These are phyloP conservation scores for Solanum bukasovii DNA, from an alignment of 257 asterid genomes.

Conservation along the genomic window DNA sequence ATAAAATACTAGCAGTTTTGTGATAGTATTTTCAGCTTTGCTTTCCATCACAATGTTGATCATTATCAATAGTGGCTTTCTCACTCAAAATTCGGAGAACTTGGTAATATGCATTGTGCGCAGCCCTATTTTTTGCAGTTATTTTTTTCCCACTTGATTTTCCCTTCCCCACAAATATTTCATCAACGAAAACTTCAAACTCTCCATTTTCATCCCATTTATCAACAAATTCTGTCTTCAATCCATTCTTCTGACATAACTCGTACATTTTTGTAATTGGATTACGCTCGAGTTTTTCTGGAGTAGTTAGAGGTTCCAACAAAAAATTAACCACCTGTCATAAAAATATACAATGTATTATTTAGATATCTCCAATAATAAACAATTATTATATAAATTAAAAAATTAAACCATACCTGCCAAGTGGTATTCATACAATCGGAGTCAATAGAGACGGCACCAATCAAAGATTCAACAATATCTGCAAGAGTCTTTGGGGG, in stretches of 20 bases:
- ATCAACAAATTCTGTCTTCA: background rate
- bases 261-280: background rate
- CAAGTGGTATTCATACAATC: background rate
- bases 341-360: no score
- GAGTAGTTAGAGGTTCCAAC: background rate
- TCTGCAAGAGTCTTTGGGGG: background rate
- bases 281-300: background rate
- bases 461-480: background rate
- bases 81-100: background rate
- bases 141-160: background rate
- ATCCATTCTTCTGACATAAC: background rate
- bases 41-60: background rate
- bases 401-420: background rate
- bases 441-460: background rate
- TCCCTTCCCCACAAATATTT: background rate
- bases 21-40: background rate
- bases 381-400: no score
- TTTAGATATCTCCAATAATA: background rate
- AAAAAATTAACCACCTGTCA: background rate
- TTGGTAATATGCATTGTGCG: background rate
- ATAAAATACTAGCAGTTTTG: background rate
- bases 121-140: background rate
- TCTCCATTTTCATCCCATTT: background rate
- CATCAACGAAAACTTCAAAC: background rate
- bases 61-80: background rate